Evolutionary conservation across 805 yeast species (phyloP).

Genomic region (Sugiyamaella chiloensis): DNA sequence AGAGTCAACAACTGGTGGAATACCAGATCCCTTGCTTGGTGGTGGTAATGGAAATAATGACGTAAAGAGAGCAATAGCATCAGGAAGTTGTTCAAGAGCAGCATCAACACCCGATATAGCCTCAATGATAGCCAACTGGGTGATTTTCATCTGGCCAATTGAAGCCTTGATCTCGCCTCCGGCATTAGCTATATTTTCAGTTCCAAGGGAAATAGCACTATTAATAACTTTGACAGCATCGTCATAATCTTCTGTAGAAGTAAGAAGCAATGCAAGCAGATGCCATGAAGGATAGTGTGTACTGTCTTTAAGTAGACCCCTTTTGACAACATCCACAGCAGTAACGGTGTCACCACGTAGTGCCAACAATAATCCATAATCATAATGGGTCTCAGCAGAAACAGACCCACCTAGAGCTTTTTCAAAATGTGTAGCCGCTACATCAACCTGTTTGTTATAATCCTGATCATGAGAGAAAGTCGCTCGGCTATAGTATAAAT

Average conservation of each 20-base stretch:
- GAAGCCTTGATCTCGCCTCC: conserved; percentile 42
- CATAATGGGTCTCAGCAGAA: conserved; percentile 19
- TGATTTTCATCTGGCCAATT: conserved; percentile 61
- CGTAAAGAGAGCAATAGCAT: conserved; percentile 57
- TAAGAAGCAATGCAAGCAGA: conserved; percentile 57
- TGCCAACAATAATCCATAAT: conserved; percentile 32
- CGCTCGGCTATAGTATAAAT: conserved; percentile 12
- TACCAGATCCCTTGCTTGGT: not conserved
- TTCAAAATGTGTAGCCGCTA: conserved; percentile 23
- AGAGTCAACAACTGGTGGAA: not conserved
- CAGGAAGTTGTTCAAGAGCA: conserved; percentile 63
- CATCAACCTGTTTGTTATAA: conserved; percentile 14
- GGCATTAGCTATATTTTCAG: not conserved
- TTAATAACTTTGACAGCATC: conserved; percentile 56
- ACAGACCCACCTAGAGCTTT: conserved; percentile 16
- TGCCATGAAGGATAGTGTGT: conserved; percentile 64
- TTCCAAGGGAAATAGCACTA: conserved; percentile 41
- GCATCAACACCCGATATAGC: conserved; percentile 54
- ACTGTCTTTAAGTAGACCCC: conserved; percentile 38
- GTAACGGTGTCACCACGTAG: conserved; percentile 21
- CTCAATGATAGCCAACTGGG: conserved; percentile 70
- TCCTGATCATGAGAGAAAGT: conserved; percentile 13
- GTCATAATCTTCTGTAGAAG: conserved; percentile 55
- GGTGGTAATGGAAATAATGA: conserved; percentile 45
- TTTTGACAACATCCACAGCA: conserved; percentile 27